phyloP scores from a whole-genome alignment of 345 rosid species.

The Eucalyptus cladocalyx region DNA sequence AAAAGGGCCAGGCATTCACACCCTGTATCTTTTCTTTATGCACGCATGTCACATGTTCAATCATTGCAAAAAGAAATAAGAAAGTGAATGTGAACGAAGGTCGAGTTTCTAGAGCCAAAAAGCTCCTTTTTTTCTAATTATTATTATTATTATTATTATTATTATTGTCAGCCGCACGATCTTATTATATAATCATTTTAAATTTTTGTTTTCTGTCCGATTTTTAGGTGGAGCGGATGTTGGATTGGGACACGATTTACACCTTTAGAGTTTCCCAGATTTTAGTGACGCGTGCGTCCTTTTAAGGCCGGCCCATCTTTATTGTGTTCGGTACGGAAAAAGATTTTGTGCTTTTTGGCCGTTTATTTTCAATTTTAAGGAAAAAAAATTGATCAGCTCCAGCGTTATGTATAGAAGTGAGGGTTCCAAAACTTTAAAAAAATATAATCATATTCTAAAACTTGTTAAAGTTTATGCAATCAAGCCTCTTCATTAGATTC shows the following conservation, averaged over 20 bases:
- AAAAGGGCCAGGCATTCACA: neutral
- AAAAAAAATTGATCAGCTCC: neutral
- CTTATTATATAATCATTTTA: neutral
- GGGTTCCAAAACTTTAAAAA: fast-evolving
- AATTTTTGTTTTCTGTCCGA: neutral
- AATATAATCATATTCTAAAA: fast-evolving
- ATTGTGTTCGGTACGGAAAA: neutral
- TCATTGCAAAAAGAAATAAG: neutral
- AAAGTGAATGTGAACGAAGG: neutral
- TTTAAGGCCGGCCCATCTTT: neutral
- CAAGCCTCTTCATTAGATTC: fast-evolving
- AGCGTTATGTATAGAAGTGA: neutral
- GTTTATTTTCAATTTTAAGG: neutral
- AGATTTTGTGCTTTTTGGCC: neutral
- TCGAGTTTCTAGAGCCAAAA: neutral
- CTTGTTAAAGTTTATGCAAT: fast-evolving
- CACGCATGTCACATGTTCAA: neutral
- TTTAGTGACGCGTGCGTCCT: neutral
- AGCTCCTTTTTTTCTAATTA: neutral
- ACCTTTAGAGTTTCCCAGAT: neutral
- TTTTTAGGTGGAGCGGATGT: neutral
- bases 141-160: neutral
- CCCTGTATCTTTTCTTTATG: neutral
- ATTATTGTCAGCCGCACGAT: neutral
- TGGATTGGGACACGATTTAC: neutral